Evolutionary conservation across 139 green algal species (phyloP), one percentile per base, ranked within the genome.

Genomic region (Trebouxia sp.): DNA sequence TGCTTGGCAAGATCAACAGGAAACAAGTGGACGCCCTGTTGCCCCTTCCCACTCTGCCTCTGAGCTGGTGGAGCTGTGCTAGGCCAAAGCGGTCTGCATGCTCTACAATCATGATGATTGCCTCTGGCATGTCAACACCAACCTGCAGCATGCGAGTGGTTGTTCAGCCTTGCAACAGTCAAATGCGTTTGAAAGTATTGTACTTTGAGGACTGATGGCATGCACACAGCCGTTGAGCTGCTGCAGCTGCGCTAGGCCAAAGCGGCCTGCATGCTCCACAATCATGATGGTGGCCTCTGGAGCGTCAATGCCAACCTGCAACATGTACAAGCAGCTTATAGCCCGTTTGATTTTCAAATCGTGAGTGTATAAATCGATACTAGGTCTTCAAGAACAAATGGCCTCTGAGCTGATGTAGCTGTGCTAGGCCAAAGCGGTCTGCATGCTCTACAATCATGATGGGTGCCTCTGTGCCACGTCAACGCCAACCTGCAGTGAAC

Each of bases 1-100:
- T 69, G 56, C 22, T 38, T 69, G 56, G n/a, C n/a, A 22, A 22
- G 26, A 22, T 17, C 48, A 15, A 12, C 12, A 15, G 48, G 48
- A 12, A 56, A 15, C 48, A 56, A 56, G 14, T 15, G 14, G 14
- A 77, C 45, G 20, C 43, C 12, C 51, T 58, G 45, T 55, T 47
- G 39, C 42, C 32, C 30, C 79, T 56, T 12, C 76, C 79, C 65
- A 85, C 85, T 32, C 58, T 48, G 0, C 95, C 95, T 12, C 95
- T 77, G 77, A 98, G 89, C 90, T 98, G 95, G 84, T 98, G 95
- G 83, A 98, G 90, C 89, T 97, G 91, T 3, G 95, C 94, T 76
- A 98, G 87, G 37, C 95, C 95, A 86, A 97, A 96, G 17, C 92
- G 86, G n/a, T 98, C 95, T 11, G 95, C 94, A 76, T 97, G 88